Evolutionary conservation across 2,329 filamentous ascomycete genomes (phyloP), one percentile per base, ranked within the genome.

Genomic region (Sphaerulina populicola): DNA sequence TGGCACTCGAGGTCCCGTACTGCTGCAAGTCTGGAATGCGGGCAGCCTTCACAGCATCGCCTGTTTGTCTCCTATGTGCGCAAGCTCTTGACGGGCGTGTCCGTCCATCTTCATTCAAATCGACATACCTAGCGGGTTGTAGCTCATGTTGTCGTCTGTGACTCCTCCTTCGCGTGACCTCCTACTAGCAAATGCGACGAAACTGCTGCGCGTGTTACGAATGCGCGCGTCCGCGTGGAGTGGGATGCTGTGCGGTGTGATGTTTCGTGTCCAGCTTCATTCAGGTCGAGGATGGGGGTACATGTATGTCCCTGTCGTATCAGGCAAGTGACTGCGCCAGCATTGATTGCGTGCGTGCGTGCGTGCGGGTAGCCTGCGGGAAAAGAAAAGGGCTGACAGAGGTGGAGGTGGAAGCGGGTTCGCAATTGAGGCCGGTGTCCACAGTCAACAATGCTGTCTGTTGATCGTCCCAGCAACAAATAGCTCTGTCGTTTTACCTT

Each of bases 71-170:
- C 40, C 14, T 31, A 43, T 46, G 14, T 10, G 43, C 47, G 43
- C 46, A 35, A 37, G 43, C 30, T 50, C 39, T 38, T 55, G 50
- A 51, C 52, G 53, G 55, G 23, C 29, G 15, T 31, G 44, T 36
- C 47, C 52, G 44, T 36, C 47, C 52, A 56, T 48, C 54, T 49
- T 29, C 37, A 23, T 15, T 37, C 35, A 23, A 50, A 11, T 42
- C 33, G 41, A 59, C 57, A 38, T 47, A 60, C 57, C 57, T 52
- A 59, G 53, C 43, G 58, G 58, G 35, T 60, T 60, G 55, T 59
- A 60, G 50, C 55, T 57, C 57, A 60, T 60, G 44, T 37, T 55
- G 50, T 45, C 43, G 42, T 40, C 39, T 29, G 23, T 36, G 6
- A 8, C 40, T 21, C 23, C 43, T 43, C 18, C 10, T 35, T 45